Conservation (phyloP, 495 filamentous ascomycete species). For the Xylaria acuta region DNA sequence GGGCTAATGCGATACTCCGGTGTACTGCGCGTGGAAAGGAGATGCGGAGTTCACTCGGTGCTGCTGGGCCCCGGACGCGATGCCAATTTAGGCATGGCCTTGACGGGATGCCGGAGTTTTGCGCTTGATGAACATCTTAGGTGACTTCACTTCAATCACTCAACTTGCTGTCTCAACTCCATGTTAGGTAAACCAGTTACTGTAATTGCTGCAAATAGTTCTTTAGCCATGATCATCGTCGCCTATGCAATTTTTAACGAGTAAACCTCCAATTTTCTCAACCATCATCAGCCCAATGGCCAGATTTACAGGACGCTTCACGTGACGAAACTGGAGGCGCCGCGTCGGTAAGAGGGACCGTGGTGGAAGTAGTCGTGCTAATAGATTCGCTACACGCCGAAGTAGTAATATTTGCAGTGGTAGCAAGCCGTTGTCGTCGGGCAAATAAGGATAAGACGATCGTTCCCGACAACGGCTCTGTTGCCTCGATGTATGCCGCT, state of each 20-base stretch:
- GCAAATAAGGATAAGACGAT: too few relatives aligned
- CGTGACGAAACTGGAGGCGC: neutral
- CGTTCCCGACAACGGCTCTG: too few relatives aligned
- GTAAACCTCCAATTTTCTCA: neutral
- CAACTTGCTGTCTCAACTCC: neutral
- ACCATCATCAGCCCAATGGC: neutral
- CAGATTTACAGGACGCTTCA: neutral
- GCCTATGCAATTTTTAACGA: neutral
- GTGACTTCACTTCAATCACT: neutral
- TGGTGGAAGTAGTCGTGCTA: neutral
- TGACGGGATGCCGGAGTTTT: neutral
- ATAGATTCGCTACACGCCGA: neutral
- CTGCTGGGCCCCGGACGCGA: neutral
- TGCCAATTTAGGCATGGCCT: neutral
- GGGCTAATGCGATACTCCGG: neutral
- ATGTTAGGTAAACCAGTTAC: neutral
- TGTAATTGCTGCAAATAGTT: neutral
- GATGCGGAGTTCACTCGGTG: neutral
- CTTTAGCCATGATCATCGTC: neutral
- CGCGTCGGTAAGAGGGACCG: neutral
- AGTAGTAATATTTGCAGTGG: neutral
- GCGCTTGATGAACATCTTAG: neutral
- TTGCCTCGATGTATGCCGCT: too few relatives aligned
- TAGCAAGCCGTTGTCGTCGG: neutral
- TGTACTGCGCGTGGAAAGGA: neutral